Conservation (phyloP, 148 eudicot genomes). For the Polygonum maritimum region DNA sequence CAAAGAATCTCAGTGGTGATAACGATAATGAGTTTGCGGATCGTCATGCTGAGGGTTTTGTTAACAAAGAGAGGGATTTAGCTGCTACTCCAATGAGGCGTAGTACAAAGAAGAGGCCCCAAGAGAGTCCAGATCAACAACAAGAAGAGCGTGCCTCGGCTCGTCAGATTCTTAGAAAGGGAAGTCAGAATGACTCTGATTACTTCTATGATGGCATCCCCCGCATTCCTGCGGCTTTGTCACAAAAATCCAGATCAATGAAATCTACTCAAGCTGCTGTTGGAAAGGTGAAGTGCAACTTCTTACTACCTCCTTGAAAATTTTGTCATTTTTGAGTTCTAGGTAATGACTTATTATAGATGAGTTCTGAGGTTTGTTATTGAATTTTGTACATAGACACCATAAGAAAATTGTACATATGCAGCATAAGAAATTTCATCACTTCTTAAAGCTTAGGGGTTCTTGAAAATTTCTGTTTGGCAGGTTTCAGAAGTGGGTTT, state of each 20-base stretch:
- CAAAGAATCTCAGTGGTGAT: neutral
- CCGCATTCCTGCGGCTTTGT: slow-evolving; percentile 38
- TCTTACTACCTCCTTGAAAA: neutral
- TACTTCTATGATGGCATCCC: slow-evolving; percentile 92
- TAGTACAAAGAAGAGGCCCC: neutral
- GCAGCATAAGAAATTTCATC: neutral
- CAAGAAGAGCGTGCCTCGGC: neutral
- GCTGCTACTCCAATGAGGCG: slow-evolving; percentile 3
- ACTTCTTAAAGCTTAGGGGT: neutral
- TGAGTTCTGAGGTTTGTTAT: no score
- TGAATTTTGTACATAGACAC: no score
- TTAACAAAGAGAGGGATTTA: neutral
- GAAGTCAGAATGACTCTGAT: slow-evolving; percentile 29
- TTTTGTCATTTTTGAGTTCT: no score
- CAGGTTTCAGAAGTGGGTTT: slow-evolving; percentile 71
- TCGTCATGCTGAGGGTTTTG: neutral
- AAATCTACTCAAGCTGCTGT: slow-evolving; percentile 49
- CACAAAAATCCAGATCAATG: slow-evolving; percentile 50
- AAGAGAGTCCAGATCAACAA: neutral
- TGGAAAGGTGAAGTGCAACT: slow-evolving; percentile 34
- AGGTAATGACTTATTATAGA: no score
- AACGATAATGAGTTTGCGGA: neutral
- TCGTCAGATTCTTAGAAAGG: neutral
- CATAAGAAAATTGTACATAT: no score
- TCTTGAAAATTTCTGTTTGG: neutral